Percentiles rank a stretch among this genome's conserved stretches.
These are phyloP conservation scores for Fusarium ramigenum DNA, from an alignment of 2,329 filamentous ascomycete genomes.

Conservation along the genomic window DNA sequence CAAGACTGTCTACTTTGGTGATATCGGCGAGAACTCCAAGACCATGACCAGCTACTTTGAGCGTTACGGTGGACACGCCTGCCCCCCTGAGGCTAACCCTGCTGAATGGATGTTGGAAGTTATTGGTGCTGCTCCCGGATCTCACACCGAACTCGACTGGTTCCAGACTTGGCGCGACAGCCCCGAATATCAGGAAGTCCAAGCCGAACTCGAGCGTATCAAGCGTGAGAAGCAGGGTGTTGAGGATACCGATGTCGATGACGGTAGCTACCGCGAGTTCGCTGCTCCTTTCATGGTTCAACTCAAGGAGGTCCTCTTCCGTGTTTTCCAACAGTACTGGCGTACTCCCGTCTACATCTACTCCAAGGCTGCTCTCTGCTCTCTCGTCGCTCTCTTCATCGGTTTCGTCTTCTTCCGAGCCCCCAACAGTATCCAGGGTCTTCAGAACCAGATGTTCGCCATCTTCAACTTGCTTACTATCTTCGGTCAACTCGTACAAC, in stretches of 20 bases:
- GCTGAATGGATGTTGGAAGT: conserved; percentile 81
- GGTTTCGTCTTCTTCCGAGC: conserved; percentile 83
- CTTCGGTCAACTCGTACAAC: conserved; percentile 81
- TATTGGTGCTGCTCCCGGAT: conserved; percentile 71
- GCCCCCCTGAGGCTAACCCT: conserved; percentile 76
- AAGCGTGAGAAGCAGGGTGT: conserved; percentile 57
- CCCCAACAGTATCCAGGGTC: conserved; percentile 76
- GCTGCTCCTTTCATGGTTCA: conserved; percentile 78
- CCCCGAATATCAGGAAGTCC: conserved; percentile 64
- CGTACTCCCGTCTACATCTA: conserved; percentile 90
- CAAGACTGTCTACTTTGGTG: conserved; percentile 82
- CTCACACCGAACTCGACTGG: conserved; percentile 72
- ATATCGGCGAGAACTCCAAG: conserved; percentile 76
- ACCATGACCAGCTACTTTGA: conserved; percentile 80
- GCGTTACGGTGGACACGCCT: conserved; percentile 71
- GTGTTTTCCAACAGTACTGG: conserved; percentile 93
- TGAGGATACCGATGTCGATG: conserved; percentile 47
- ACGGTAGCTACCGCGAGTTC: conserved; percentile 74
- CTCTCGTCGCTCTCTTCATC: conserved; percentile 75
- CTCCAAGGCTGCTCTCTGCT: conserved; percentile 77
- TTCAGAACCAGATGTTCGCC: conserved; percentile 87
- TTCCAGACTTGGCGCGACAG: conserved; percentile 68
- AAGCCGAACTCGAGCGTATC: conserved; percentile 66
- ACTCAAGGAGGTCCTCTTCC: conserved; percentile 71
- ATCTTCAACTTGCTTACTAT: conserved; percentile 87